Evolutionary conservation across 108 stramenopile species (phyloP).

Genomic region (Cyclotella cryptica): DNA sequence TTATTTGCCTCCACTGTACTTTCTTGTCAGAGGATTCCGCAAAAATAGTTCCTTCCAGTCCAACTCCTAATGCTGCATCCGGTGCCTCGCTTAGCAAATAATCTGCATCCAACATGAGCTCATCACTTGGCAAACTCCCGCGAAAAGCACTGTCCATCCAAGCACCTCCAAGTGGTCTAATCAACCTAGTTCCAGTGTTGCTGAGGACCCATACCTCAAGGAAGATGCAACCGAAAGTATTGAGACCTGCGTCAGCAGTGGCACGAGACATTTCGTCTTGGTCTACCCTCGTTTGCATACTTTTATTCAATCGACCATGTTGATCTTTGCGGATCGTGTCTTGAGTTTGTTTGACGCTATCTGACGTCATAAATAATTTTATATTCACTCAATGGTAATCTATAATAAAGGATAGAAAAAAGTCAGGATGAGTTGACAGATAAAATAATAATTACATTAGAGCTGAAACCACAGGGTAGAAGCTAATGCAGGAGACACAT

Average conservation of each 20-base stretch:
- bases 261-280: neutral
- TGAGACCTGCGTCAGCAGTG: constrained; percentile 50
- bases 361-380: too few species aligned
- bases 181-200: constrained; percentile 30
- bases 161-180: constrained; percentile 41
- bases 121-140: neutral
- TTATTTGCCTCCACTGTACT: neutral
- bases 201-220: constrained; percentile 61
- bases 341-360: too few species aligned
- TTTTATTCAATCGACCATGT: too few species aligned
- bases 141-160: constrained; percentile 45
- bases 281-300: too few species aligned
- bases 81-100: constrained; percentile 8
- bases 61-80: constrained; percentile 24
- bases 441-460: too few species aligned
- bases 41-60: constrained; percentile 33
- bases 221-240: constrained; percentile 56
- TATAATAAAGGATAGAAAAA: too few species aligned
- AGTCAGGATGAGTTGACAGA: too few species aligned
- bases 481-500: too few species aligned
- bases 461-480: too few species aligned
- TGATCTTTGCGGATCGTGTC: too few species aligned
- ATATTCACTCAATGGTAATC: too few species aligned
- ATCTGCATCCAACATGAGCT: neutral
- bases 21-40: neutral